Evolutionary conservation across 2,329 filamentous ascomycete species (phyloP).

Genomic region (Blastomyces parvus): DNA sequence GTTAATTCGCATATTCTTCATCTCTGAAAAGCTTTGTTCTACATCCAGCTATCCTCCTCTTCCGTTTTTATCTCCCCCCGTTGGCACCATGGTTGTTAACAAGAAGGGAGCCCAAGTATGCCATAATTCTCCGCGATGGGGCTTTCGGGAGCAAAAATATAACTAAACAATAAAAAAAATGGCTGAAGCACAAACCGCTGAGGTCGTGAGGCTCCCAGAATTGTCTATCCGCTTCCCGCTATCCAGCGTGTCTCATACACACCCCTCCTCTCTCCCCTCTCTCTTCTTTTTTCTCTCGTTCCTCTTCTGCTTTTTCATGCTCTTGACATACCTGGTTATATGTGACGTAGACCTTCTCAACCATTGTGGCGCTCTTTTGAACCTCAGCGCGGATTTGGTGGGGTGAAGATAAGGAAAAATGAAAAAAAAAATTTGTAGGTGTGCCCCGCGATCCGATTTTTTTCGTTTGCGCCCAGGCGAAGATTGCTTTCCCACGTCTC

Average conservation of each 20-base stretch:
- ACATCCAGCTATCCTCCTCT: not conserved
- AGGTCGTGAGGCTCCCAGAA: not conserved
- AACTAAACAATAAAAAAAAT: not conserved
- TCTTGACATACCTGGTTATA: constrained; percentile 73
- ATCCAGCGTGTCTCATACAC: not conserved
- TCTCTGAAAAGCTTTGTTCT: constrained; percentile 4
- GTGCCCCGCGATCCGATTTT: not conserved
- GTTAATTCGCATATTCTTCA: constrained; percentile 10
- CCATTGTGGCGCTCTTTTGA: constrained; percentile 48
- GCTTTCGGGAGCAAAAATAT: not conserved
- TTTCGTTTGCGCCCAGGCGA: not conserved
- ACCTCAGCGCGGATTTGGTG: not conserved
- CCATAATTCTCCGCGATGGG: not conserved
- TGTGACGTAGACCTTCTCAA: constrained; percentile 78
- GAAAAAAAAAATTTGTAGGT: not conserved
- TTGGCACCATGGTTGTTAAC: not conserved
- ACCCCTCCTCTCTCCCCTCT: not conserved
- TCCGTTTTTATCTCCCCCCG: not conserved
- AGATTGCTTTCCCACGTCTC: not conserved
- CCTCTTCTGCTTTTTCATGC: not conserved
- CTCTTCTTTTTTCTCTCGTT: not conserved
- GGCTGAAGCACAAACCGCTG: not conserved
- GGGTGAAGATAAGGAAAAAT: not conserved
- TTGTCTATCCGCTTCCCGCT: not conserved
- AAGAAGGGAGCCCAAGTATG: not conserved